Evolutionary conservation across 106 monocot species (phyloP).

Genomic region (Xerophyta viscosa): DNA sequence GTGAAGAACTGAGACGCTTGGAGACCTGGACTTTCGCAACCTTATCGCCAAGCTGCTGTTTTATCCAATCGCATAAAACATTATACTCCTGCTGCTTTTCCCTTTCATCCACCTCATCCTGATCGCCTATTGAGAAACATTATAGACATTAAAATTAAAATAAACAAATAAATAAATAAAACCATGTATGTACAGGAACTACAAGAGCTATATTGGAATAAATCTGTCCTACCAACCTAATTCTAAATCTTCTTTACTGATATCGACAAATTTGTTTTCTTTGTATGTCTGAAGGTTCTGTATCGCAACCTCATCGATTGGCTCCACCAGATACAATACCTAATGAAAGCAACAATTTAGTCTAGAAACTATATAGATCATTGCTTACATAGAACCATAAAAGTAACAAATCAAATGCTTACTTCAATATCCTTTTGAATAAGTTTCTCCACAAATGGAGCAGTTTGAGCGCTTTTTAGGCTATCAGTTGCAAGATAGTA

Average conservation of each 20-base stretch:
- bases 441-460: conserved; percentile 90
- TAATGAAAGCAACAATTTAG: conserved; percentile 14
- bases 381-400: background rate
- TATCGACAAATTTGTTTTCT: conserved; percentile 99
- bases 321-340: conserved; percentile 94
- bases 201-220: no score
- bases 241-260: conserved; percentile 97
- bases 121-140: conserved; percentile 54
- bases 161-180: no score
- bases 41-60: conserved; percentile 92
- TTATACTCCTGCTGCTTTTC: conserved; percentile 79
- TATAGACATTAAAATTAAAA: no score
- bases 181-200: no score
- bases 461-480: conserved; percentile 90
- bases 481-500: conserved; percentile 94
- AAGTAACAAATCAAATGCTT: background rate
- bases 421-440: conserved; percentile 93
- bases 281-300: conserved; percentile 92
- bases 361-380: background rate
- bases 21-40: conserved; percentile 95
- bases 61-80: conserved; percentile 93
- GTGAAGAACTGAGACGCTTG: conserved; percentile 85
- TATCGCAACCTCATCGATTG: conserved; percentile 97
- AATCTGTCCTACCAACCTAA: conserved; percentile 75
- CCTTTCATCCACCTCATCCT: conserved; percentile 86